Conservation (phyloP, 2,329 filamentous ascomycete species). For the Drechslera avenae region DNA sequence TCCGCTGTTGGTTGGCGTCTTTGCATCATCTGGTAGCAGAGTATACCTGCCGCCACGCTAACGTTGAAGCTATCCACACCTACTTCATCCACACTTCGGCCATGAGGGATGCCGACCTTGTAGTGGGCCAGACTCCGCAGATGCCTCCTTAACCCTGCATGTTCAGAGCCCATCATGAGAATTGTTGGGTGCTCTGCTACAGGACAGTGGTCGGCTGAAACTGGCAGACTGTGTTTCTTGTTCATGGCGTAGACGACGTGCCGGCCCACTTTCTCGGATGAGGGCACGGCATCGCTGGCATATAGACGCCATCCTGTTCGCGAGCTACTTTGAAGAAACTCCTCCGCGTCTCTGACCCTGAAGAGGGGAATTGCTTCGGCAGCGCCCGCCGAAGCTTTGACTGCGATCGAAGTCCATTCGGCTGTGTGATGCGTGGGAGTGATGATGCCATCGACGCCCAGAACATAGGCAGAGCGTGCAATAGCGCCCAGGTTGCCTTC, state of each 20-base stretch:
- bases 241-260: conserved; percentile 32
- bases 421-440: conserved; percentile 75
- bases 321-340: conserved; percentile 72
- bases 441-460: conserved; percentile 84
- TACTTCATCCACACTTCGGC: conserved; percentile 54
- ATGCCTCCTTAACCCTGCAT: conserved; percentile 33
- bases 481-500: conserved; percentile 91
- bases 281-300: conserved; percentile 63
- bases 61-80: conserved; percentile 91
- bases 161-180: conserved; percentile 65
- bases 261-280: conserved; percentile 15
- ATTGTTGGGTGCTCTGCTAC: conserved; percentile 66
- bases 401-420: conserved; percentile 72
- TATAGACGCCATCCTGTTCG: conserved; percentile 81
- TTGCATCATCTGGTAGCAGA: conserved; percentile 72
- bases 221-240: conserved; percentile 24
- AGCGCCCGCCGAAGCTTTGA: conserved; percentile 89
- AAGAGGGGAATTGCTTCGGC: conserved; percentile 80
- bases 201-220: conserved; percentile 33
- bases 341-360: conserved; percentile 66
- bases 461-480: conserved; percentile 83
- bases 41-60: conserved; percentile 79
- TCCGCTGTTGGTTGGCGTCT: conserved; percentile 26
- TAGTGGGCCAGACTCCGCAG: conserved; percentile 64
- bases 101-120: conserved; percentile 65